Evolutionary conservation across 2,329 filamentous ascomycete genomes (phyloP).

Genomic region (Penicillium sp.): DNA sequence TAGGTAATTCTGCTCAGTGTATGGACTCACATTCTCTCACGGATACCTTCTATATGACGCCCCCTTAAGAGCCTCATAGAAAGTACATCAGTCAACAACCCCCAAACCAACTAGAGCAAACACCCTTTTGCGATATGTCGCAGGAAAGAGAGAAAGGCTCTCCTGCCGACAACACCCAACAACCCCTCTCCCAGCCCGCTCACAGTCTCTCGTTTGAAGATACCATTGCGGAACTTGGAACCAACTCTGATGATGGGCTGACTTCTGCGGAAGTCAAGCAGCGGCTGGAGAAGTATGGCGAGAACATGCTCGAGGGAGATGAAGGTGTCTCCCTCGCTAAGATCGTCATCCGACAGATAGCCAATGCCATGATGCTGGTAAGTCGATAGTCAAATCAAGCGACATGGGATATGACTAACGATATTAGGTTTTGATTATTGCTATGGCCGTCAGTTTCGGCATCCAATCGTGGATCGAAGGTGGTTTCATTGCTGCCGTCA

Average conservation of each 20-base stretch:
- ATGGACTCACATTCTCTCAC: slow-evolving; percentile 36
- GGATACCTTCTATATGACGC: slow-evolving; percentile 36
- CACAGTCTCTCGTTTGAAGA: slow-evolving; percentile 60
- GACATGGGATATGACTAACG: not conserved
- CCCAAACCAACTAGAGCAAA: slow-evolving; percentile 3
- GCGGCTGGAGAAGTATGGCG: slow-evolving; percentile 59
- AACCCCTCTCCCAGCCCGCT: slow-evolving; percentile 59
- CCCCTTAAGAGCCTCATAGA: slow-evolving; percentile 29
- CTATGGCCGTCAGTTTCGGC: slow-evolving; percentile 66
- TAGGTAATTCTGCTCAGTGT: slow-evolving; percentile 18
- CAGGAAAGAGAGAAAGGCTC: slow-evolving; percentile 19
- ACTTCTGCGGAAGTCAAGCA: slow-evolving; percentile 54
- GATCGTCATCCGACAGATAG: slow-evolving; percentile 66
- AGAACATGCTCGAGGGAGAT: slow-evolving; percentile 66
- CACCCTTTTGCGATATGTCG: slow-evolving; percentile 17
- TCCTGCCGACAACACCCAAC: slow-evolving; percentile 43
- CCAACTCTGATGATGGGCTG: slow-evolving; percentile 61
- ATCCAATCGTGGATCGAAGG: slow-evolving; percentile 61
- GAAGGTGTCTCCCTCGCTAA: slow-evolving; percentile 68
- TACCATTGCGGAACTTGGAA: slow-evolving; percentile 57
- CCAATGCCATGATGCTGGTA: slow-evolving; percentile 70
- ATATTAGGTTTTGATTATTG: slow-evolving; percentile 71
- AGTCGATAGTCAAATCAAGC: slow-evolving; percentile 10
- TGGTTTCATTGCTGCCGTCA: slow-evolving; percentile 61
- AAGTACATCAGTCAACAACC: slow-evolving; percentile 8